A percentile compares a stretch with the other conserved stretches of the same genome.
Evolutionary conservation across 352 stramenopile genomes (phyloP).

Genomic region (Pseudoperonospora humuli): DNA sequence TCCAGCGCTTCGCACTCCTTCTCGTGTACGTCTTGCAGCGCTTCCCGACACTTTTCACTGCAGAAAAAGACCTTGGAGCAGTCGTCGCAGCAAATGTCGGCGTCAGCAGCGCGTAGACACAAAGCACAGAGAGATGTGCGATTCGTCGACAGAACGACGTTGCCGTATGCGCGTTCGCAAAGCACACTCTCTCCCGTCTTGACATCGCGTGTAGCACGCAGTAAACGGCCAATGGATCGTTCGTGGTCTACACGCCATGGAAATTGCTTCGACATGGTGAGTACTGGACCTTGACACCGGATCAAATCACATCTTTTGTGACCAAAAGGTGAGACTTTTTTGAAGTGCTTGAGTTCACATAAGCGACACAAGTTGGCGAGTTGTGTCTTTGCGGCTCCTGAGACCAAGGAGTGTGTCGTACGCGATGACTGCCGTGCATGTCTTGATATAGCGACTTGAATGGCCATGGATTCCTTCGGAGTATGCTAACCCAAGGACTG

Average conservation of each 20-base stretch:
- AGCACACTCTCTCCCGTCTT: constrained; percentile 26
- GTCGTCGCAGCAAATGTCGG: constrained; percentile 47
- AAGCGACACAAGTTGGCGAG: too few species aligned
- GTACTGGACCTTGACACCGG: too few species aligned
- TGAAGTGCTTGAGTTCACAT: too few species aligned
- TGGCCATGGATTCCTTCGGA: too few species aligned
- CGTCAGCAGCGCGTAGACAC: constrained; percentile 30
- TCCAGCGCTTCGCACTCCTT: constrained; percentile 39
- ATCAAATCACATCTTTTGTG: too few species aligned
- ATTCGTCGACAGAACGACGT: constrained; percentile 27
- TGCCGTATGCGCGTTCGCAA: constrained; percentile 25
- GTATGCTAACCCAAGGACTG: too few species aligned
- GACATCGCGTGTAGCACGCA: constrained; percentile 20
- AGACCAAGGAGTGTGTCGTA: too few species aligned
- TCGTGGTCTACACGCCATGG: constrained; percentile 29
- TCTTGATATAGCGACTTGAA: too few species aligned
- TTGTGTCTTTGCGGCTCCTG: too few species aligned
- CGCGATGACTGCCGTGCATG: too few species aligned
- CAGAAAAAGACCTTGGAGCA: constrained; percentile 43
- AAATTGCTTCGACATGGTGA: constrained; percentile 7
- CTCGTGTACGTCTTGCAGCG: constrained; percentile 30
- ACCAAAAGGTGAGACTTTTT: too few species aligned
- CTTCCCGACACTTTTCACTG: constrained; percentile 30
- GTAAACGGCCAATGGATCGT: constrained; percentile 26
- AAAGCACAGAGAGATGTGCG: constrained; percentile 30